These are phyloP conservation scores for Boletellus sp. DNA, from an alignment of 1,284 basidiomycete species.

Conservation along the genomic window DNA sequence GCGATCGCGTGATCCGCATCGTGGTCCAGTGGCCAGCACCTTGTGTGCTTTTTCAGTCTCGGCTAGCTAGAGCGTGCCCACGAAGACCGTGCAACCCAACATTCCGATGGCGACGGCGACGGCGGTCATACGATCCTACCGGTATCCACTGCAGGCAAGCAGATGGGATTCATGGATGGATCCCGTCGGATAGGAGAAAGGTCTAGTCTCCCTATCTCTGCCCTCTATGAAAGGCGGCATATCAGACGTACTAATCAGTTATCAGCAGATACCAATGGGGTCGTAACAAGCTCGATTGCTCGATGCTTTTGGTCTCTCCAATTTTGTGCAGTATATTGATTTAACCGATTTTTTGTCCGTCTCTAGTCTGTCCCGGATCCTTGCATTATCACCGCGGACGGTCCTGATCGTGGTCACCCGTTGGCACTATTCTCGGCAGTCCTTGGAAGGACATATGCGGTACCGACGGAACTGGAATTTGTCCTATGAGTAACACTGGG, in stretches of 20 bases:
- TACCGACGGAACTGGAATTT: neutral
- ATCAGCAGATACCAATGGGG: no score
- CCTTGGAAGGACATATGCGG: neutral
- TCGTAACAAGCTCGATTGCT: no score
- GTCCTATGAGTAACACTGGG: neutral
- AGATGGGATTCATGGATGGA: neutral
- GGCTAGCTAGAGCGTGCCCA: neutral
- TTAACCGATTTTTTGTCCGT: no score
- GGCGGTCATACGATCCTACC: neutral
- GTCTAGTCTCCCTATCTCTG: neutral
- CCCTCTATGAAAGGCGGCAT: no score
- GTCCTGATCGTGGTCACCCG: no score
- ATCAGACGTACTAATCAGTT: no score
- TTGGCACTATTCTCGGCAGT: no score
- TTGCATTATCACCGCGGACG: no score
- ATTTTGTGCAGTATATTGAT: no score
- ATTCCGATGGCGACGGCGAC: neutral
- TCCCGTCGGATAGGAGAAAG: neutral
- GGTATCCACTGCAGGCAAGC: neutral
- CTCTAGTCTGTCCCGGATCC: no score
- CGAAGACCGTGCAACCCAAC: neutral
- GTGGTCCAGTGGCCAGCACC: constrained; percentile 3
- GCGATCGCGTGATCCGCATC: neutral
- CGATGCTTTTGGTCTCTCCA: no score
- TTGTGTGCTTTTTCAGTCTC: neutral